Evolutionary conservation across 192 early-diverging fungal genomes (phyloP), one percentile per base, ranked within the genome.

Genomic region (Coemansia sp.): DNA sequence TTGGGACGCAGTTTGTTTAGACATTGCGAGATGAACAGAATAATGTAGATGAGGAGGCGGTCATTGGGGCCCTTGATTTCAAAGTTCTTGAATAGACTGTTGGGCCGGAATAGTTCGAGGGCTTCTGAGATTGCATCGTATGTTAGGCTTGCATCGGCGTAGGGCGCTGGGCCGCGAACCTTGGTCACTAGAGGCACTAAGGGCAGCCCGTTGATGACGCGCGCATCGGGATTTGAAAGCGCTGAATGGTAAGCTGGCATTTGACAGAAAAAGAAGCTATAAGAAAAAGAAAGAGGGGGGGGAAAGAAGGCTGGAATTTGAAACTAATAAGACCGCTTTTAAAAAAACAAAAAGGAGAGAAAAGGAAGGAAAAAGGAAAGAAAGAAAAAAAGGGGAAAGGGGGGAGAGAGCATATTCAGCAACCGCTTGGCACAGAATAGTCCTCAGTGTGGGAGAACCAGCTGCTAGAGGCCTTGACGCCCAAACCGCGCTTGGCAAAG

Each of bases 51-150:
- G 23, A 99, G 83, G 33, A 97, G 87, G 43, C 95, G 87, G 84
- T 99, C 97, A 56, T 85, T 92, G 49, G 76, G 73, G 36, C 96
- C 97, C 72, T 97, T 94, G 76, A 99, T 94, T 71, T 99, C 96
- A 88, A 99, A 99, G 87, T 99, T 99, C 62, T 94, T 88, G 87
- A 98, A 99, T 53, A 98, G 85, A 71, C 91, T 91, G 80, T 99
- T 99, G 61, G 96, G 93, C 32, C 95, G 88, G 87, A 95, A 99
- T 58, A 98, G 74, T 65, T 87, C 89, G 50, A 99, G 69, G 36
- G 97, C 92, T 74, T 99, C 97, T 69, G 97, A 95, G 64, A 99
- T 87, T 34, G 93, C 91, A 80, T 99, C 97, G 45, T 93, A 88
- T 4, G 73, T 77, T 56, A 70, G 63, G 7, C 73, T 36, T 34